Base-by-base conservation (phyloP, 2,329 filamentous ascomycete genomes). In the Teratosphaeria zuluensis region DNA sequence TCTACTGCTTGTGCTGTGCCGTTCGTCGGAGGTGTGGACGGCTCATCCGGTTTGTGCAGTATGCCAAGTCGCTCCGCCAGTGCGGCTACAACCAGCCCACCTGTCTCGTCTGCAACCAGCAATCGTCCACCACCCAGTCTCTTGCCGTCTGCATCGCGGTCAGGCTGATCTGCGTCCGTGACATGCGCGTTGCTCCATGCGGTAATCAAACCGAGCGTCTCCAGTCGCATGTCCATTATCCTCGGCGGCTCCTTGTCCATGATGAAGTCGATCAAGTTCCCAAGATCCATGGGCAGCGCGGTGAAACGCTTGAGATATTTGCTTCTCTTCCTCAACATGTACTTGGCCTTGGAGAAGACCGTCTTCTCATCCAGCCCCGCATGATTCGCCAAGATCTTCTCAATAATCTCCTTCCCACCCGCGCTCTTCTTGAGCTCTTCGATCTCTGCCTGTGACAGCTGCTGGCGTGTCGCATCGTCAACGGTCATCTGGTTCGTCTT, bases 311-410 rank as follows among this genome's bases (percentile, higher is more conserved):
- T 86, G 63, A 97, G 82, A 72, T 95, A 97, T 75, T 99, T 99
- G 71, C 87, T 92, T 63, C 89, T 88, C 77, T 99, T 99, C 53
- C 95, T 81, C 19, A 97, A 78, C 69, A 94, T 96, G 75, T 99
- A 99, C 74, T 99, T 99, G 51, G 92, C 92, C 59, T 96, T 78
- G 2, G 91, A 95, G 69, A 95, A 99, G 0, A 85, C 81, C 0
- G 94, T 97, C 80, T 99, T 99, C 76, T 97, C 88, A 65, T 95
- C 91, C 51, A 99, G 81, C 1, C 87, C 89, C 19, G 89, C 86
- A 73, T 99, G 94, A 51, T 91, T 94, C 32, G 91, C 81, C 74
- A 99, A 83, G 30, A 99, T 84, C 75, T 92, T 95, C n/a, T 89
- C 87, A 63, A 99, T 94, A 54, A 99, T 82, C 56, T 95, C 92